Base-by-base conservation (phyloP, 257 asterid genomes). In the Thymus mandschuricus region DNA sequence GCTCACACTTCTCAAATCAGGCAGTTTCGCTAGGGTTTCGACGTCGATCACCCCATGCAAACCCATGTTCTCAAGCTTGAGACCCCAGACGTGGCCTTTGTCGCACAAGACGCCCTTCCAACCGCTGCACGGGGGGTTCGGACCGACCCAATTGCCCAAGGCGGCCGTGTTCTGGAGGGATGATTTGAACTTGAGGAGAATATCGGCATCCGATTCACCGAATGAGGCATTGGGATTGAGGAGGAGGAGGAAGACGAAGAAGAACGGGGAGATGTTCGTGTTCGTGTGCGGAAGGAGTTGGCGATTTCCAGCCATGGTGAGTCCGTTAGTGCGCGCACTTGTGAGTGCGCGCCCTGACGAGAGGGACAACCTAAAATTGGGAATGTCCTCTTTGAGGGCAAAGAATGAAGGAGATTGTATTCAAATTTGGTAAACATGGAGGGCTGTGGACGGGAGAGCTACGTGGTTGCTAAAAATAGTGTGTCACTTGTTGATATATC, bases 61-160 rank as follows among this genome's bases (percentile, higher is more conserved):
- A 0, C 85, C 91, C 85, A 84, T 72, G 5, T 68, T 48, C 80
- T 85, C 86, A 0, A 89, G 86, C 68, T 81, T 71, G 49, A 88
- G 66, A 1, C 88, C 88, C 79, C 80, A 78, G 8, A 88, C 81
- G 0, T 40, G 55, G 0, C 88, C 88, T 3, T 66, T 70, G 31
- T 49, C 79, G 30, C 95, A 88, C 31, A 77, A 5, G 3, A 88
- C 76, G 40, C 85, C 86, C 1, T 5, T 54, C 92, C 90, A 88
- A 7, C 82, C 78, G 0, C 50, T 59, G 78, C 95, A 88, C 1
- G 95, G 90, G 3, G 76, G 52, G 15, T 51, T 44, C 9, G 79
- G 44, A 0, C 5, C 8, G 49, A 69, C 76, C 92, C 95, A 88
- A 15, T 67, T 60, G 12, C 81, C 51, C 54, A 86, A 27, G 0